Percentiles rank a stretch among this genome's conserved stretches.
phyloP scores from a whole-genome alignment of 2,329 filamentous ascomycete genomes.

The Aspergillus persii region DNA sequence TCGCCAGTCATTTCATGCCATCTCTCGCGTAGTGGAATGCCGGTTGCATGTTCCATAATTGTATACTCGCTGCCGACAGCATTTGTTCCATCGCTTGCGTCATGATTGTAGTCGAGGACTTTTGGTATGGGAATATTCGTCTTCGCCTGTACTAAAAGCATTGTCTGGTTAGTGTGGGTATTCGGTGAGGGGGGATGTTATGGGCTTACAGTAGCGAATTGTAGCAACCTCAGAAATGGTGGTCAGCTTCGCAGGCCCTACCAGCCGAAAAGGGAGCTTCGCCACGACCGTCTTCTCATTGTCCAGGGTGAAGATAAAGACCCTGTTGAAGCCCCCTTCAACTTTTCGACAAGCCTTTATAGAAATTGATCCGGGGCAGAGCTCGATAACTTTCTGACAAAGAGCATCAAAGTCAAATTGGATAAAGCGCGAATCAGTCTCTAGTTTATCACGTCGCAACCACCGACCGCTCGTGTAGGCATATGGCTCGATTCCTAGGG shows the following conservation, averaged over 20 bases:
- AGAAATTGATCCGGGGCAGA: conserved; percentile 35
- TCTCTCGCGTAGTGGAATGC: conserved; percentile 31
- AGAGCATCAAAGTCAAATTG: conserved; percentile 29
- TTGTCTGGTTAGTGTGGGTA: background rate
- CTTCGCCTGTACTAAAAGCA: conserved; percentile 12
- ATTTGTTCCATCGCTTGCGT: conserved; percentile 21
- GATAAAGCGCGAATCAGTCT: conserved; percentile 38
- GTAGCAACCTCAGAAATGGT: conserved; percentile 49
- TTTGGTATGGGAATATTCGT: conserved; percentile 43
- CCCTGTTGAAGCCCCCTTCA: conserved; percentile 47
- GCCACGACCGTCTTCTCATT: conserved; percentile 40
- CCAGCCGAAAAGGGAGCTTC: conserved; percentile 41
- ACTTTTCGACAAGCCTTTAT: conserved; percentile 41
- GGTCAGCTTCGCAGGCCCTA: conserved; percentile 36
- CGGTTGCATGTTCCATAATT: conserved; percentile 39
- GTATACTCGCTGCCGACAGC: conserved; percentile 40
- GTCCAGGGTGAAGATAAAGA: conserved; percentile 44
- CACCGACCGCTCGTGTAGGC: conserved; percentile 37
- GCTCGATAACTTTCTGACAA: conserved; percentile 34
- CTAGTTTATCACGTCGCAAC: conserved; percentile 37
- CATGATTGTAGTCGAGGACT: conserved; percentile 44
- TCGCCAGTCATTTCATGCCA: conserved; percentile 32
- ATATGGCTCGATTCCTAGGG: conserved; percentile 26
- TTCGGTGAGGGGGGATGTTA: background rate
- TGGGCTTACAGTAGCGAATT: conserved; percentile 40